Base-by-base conservation (phyloP, 495 filamentous ascomycete genomes). In the Xylaria grammica region DNA sequence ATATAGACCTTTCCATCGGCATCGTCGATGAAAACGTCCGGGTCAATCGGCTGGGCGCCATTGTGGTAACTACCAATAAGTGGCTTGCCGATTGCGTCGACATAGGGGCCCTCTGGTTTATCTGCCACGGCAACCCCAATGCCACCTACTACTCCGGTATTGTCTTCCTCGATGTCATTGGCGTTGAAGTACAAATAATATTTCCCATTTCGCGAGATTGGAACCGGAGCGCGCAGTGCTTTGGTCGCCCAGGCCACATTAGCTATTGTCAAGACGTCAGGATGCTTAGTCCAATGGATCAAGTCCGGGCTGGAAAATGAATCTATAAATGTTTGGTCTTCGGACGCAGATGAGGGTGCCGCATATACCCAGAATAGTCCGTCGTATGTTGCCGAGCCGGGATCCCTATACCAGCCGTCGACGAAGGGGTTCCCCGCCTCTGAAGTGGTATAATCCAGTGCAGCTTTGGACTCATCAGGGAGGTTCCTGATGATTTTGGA, bases 171-270 rank as follows among this genome's bases (percentile, higher is more conserved):
- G 5, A 77, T 65, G 24, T 83, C 81, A 1, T 80, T 73, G 11
- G 82, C 81, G 0, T 79, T 79, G 63, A 84, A 83, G 46, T 78
- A 79, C 0, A 84, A 64, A 38, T 80, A 84, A 62, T 80, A 84
- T 68, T 82, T 81, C 3, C 78, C 79, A 65, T 81, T 75, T 45
- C 77, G 77, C 24, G 42, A 68, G 8, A 79, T 76, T 0, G 81
- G 80, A 34, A 81, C 78, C 7, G 82, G 82, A 0, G 82, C 80
- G 80, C 82, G 83, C 49, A 83, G 69, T 0, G 77, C 78, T 48
- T 75, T 76, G 0, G 69, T 77, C 3, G 75, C 78, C 82, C 82
- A 84, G 27, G 79, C 72, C 44, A 84, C 69, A 24, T 82, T 72
- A 4, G 67, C 60, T 36, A 66, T 73, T 42, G 70, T 71, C 7